These are phyloP conservation scores for Salix viminalis DNA, from an alignment of 345 rosid genomes.

Conservation along the genomic window DNA sequence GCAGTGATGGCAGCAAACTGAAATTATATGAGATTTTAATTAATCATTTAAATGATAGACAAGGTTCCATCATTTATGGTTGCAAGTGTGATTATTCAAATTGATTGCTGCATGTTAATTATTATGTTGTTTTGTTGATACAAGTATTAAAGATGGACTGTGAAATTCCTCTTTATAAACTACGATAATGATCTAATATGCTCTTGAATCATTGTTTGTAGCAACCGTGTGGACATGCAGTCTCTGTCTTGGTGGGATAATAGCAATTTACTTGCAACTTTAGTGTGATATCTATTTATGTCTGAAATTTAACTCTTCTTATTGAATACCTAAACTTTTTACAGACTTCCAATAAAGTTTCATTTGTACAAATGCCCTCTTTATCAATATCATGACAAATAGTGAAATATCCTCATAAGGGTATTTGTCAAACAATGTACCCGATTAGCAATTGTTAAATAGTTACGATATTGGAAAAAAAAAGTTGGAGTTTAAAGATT, in stretches of 20 bases:
- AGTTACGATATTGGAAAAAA: neutral
- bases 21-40: neutral
- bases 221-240: neutral
- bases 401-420: neutral
- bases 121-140: neutral
- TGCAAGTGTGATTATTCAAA: neutral
- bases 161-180: neutral
- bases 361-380: neutral
- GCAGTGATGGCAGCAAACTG: neutral
- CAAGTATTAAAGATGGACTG: neutral
- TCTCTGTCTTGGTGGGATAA: neutral
- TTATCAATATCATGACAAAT: neutral
- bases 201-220: neutral
- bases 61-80: slow-evolving; percentile 1
- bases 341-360: neutral
- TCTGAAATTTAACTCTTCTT: neutral
- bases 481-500: neutral
- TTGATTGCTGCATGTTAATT: neutral
- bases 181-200: neutral
- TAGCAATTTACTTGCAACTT: neutral
- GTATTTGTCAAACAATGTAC: neutral
- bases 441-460: neutral
- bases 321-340: neutral
- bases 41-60: neutral
- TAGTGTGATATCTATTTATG: neutral